phyloP scores from a whole-genome alignment of 108 stramenopile species.

The Pseudonitzschia multiseries region DNA sequence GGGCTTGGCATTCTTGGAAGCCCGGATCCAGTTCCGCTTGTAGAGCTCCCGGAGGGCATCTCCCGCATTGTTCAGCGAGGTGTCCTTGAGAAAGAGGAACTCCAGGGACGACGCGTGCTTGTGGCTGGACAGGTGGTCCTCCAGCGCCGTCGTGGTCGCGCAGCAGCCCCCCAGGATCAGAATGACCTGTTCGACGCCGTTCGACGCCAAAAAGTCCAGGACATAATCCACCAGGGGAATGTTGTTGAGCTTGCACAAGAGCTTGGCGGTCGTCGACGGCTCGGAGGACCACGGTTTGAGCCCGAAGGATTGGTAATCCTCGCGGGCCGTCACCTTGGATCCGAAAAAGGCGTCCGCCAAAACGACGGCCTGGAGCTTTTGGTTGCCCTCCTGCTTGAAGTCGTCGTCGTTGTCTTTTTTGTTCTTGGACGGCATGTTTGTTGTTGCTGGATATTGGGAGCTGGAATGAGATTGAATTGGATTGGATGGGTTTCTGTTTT shows the following conservation, averaged over 20 bases:
- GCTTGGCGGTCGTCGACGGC: conserved; percentile 37
- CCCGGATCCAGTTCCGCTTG: conserved; percentile 75
- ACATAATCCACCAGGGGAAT: conserved; percentile 91
- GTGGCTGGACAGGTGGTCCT: neutral
- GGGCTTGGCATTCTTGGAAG: conserved; percentile 79
- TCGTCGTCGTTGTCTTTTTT: conserved; percentile 9
- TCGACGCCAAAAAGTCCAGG: conserved; percentile 88
- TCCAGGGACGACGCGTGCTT: neutral
- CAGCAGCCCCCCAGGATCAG: conserved; percentile 37
- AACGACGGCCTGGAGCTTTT: conserved; percentile 87
- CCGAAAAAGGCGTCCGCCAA: conserved; percentile 84
- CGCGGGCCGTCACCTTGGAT: conserved; percentile 27
- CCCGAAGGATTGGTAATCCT: conserved; percentile 5
- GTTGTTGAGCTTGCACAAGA: conserved; percentile 93
- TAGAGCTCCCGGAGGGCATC: conserved; percentile 96
- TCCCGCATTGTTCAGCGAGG: conserved; percentile 82
- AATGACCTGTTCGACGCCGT: conserved; percentile 83
- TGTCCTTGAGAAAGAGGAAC: conserved; percentile 62
- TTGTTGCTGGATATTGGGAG: too few relatives aligned
- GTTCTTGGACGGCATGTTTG: conserved; percentile 1
- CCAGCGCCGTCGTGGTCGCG: neutral
- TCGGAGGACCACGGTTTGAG: conserved; percentile 11
- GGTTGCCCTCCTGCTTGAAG: conserved; percentile 3
- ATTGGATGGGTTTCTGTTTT: neutral
- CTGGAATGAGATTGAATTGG: neutral